Base-by-base conservation (phyloP, 2,329 filamentous ascomycete genomes). In the Aspergillus clavatus region DNA sequence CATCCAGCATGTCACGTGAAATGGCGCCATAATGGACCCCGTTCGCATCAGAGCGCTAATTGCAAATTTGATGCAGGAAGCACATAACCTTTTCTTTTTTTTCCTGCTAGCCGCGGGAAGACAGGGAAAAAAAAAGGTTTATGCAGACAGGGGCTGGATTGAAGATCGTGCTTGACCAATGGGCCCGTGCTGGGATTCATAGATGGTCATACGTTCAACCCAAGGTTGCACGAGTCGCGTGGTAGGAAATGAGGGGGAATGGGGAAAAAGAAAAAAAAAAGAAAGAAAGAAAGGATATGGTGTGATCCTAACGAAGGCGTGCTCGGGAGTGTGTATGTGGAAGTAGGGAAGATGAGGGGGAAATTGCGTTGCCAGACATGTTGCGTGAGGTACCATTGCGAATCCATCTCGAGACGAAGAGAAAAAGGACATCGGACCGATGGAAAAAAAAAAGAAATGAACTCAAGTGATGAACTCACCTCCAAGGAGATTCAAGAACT, bases 401-500 rank as follows among this genome's bases (percentile, higher is more conserved):
- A 33, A 19, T 43, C 41, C 47, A 47, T 40, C 33, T 43, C 18
- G 36, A n/a, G 8, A 27, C 6, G 29, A 38, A 37, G n/a, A 16
- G 27, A 26, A 36, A 16, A n/a, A n/a, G n/a, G n/a, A n/a, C 23
- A 24, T 6, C 8, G 14, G 23, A 14, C 10, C 31, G 23, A 40
- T 23, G 45, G 12, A 37, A 16, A n/a, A 50, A 29, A 51, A 29
- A 28, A n/a, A n/a, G n/a, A n/a, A n/a, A n/a, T n/a, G n/a, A n/a
- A n/a, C n/a, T n/a, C n/a, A n/a, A n/a, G n/a, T n/a, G n/a, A n/a
- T 19, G 19, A 31, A 66, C 69, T 66, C 58, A 72, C 69, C 66
- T 58, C 65, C 63, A 27, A 72, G 50, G 35, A 71, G 62, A 45
- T 70, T 65, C 58, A 71, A 47, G 33, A 70, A 71, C 28, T 71